Base-by-base conservation (phyloP, 805 yeast species). In the Kuraishia piskuri region DNA sequence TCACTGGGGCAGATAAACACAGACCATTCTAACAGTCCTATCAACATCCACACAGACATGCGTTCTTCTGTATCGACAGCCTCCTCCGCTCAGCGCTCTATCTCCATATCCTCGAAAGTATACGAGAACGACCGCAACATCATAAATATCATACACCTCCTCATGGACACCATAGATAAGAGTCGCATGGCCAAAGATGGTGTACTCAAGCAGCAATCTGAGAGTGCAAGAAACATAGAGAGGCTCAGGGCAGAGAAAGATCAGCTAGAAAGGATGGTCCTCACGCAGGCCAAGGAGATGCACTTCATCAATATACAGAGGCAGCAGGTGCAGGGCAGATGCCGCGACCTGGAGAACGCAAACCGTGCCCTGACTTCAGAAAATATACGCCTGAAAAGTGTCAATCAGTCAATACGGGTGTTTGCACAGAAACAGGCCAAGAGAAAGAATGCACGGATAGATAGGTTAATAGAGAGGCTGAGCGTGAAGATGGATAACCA, bases 51-150 rank as follows among this genome's bases (percentile, higher is more conserved):
- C 40, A 31, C 9, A 12, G 40, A 31, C 17, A 31, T n/a, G n/a
- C n/a, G n/a, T n/a, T n/a, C n/a, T n/a, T n/a, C n/a, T n/a, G n/a
- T n/a, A n/a, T n/a, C n/a, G n/a, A n/a, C n/a, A n/a, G n/a, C n/a
- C n/a, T n/a, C 8, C 40, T 12, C 17, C 17, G 4, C 40, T 31
- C 17, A 12, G n/a, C n/a, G n/a, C n/a, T n/a, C n/a, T 10, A 12
- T 31, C 4, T 31, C 40, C 4, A 31, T 31, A 31, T 31, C 40
- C 17, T 31, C 40, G 4, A 10, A 31, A 31, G 25, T 47, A 19
- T 47, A 47, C 23, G 52, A 22, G 23, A 50, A 50, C 40, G 52
- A 50, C 37, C 26, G 19, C 9, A 50, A 50, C 31, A 23, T 24
- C 12, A 9, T 50, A 17, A 44, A 40, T 22, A 25, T 50, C 20